Conservation (phyloP, 306 rosid species). For the Luffa aegyptiaca region DNA sequence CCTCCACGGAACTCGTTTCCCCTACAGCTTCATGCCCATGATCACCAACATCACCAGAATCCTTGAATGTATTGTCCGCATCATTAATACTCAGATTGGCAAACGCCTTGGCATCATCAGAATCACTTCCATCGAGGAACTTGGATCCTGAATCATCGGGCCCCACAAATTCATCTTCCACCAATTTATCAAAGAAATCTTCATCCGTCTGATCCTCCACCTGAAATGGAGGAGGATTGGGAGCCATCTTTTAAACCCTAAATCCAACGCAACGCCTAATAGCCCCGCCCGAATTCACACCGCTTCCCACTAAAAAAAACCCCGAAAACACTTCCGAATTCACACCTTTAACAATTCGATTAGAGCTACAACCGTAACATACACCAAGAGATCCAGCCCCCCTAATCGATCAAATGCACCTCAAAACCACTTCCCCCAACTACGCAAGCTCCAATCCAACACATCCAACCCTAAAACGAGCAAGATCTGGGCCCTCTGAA, state of each 20-base stretch:
- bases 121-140: slow-evolving; percentile 30
- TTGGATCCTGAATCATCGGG: slow-evolving; percentile 20
- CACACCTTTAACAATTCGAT: slow-evolving; percentile 9
- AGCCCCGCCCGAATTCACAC: slow-evolving; percentile 21
- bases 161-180: slow-evolving; percentile 46
- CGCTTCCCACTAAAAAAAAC: slow-evolving; percentile 15
- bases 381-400: slow-evolving; percentile 38
- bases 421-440: slow-evolving; percentile 13
- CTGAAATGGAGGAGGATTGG: slow-evolving; percentile 65
- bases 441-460: slow-evolving; percentile 16
- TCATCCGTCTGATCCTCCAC: slow-evolving; percentile 89
- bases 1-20: slow-evolving; percentile 14
- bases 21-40: slow-evolving; percentile 16
- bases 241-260: slow-evolving; percentile 53
- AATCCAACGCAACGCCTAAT: slow-evolving; percentile 23
- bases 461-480: slow-evolving; percentile 15
- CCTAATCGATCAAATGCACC: slow-evolving; percentile 1
- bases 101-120: slow-evolving; percentile 49
- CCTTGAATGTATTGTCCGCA: slow-evolving; percentile 25
- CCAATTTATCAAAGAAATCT: slow-evolving; percentile 87
- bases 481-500: slow-evolving; percentile 38
- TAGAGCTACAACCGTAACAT: slow-evolving; percentile 19
- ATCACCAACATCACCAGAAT: slow-evolving; percentile 17
- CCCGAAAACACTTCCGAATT: slow-evolving; percentile 2
- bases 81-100: slow-evolving; percentile 40